phyloP scores from a whole-genome alignment of 2,329 filamentous ascomycete species.

The Calonectria montana region DNA sequence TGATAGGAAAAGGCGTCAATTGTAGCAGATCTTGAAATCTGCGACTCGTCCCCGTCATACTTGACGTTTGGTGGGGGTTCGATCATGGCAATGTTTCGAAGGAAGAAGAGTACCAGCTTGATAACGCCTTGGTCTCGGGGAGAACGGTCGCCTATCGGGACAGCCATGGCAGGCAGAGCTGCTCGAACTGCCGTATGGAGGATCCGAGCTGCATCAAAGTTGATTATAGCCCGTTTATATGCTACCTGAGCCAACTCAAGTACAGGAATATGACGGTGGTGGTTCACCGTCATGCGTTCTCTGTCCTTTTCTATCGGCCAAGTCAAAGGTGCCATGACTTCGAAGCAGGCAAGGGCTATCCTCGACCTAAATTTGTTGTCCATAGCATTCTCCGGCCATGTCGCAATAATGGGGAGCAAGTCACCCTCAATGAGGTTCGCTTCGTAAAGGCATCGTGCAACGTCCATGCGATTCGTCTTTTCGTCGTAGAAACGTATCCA shows the following conservation, averaged over 20 bases:
- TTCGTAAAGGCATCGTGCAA: constrained; percentile 91
- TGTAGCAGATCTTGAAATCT: constrained; percentile 87
- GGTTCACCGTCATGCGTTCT: constrained; percentile 88
- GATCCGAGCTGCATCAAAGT: constrained; percentile 81
- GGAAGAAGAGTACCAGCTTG: constrained; percentile 87
- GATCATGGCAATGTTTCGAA: constrained; percentile 91
- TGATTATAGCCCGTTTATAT: constrained; percentile 91
- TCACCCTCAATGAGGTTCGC: constrained; percentile 93
- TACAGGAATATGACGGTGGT: constrained; percentile 91
- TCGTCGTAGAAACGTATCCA: constrained; percentile 97
- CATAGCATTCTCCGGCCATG: constrained; percentile 79
- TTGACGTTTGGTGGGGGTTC: constrained; percentile 77
- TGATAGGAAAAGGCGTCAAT: constrained; percentile 92
- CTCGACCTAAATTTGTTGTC: constrained; percentile 82
- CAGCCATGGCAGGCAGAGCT: constrained; percentile 86
- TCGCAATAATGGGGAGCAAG: constrained; percentile 86
- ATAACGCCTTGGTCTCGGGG: constrained; percentile 91
- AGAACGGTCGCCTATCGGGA: constrained; percentile 79
- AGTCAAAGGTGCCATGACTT: constrained; percentile 91
- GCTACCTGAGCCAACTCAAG: constrained; percentile 87
- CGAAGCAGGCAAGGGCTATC: constrained; percentile 86
- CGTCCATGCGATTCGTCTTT: constrained; percentile 92
- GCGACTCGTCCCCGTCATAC: constrained; percentile 88
- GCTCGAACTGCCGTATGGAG: constrained; percentile 84
- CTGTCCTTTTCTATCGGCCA: constrained; percentile 89